Base-by-base conservation (phyloP, 192 early-diverging fungal species). In the Gryganskiella cystojenkinii region DNA sequence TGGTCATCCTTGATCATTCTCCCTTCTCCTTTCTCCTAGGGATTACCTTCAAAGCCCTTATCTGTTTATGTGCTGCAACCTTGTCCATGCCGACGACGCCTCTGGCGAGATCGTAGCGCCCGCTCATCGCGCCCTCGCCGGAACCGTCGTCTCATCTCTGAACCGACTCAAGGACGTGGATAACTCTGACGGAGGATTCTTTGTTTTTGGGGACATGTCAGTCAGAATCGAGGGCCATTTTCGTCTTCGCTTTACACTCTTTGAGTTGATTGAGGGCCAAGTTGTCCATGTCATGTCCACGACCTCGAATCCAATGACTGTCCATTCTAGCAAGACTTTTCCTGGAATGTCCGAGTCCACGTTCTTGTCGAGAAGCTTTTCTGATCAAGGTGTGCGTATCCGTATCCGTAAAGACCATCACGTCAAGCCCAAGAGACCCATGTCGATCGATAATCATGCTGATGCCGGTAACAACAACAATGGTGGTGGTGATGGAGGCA, bases 311-410 rank as follows among this genome's bases (percentile, higher is more conserved):
- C 71, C 85, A 47, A 93, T 96, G 71, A 91, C 83, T 19, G 91
- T 93, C 6, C 92, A 91, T 59, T 88, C 93, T 42, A 89, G 93
- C 61, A 98, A 98, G 84, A 88, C 89, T 50, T 98, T 95, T 55
- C 96, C 95, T 20, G 96, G 96, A n/a, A 92, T 94, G 90, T 89
- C 93, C 43, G 95, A 96, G 68, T 92, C 94, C 17, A 98, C 96
- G 3, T 91, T 88, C 57, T 80, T 98, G 40, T 94, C 95, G 9
- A 86, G 93, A 62, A 87, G 90, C 14, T 97, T 98, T 85, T 95
- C 95, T 9, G 95, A 98, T 52, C 96, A 98, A 72, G 96, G 96
- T 7, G 88, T 97, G 7, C 93, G 95, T 52, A 96, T 98, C 67
- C 88, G 95, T 37, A 95, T 98, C 58, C 85, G 95, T 20, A 98